Conservation (phyloP, 2,329 filamentous ascomycete species). For the Pseudogymnoascus sp. region DNA sequence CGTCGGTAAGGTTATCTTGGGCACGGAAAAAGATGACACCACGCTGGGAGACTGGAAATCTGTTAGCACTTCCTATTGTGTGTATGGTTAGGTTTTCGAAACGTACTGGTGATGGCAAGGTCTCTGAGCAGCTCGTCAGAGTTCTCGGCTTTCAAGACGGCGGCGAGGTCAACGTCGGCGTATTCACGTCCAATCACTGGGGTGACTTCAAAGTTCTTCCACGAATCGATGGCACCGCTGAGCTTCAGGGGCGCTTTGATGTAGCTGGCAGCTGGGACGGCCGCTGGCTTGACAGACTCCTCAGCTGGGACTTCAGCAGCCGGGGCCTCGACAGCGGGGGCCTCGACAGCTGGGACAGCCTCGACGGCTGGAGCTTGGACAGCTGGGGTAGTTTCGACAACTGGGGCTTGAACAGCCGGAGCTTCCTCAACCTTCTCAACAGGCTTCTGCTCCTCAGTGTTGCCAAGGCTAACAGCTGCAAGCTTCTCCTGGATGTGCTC, state of each 20-base stretch:
- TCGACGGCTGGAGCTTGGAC: background rate
- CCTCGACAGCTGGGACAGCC: background rate
- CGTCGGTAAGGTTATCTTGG: conserved; percentile 52
- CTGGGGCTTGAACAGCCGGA: conserved; percentile 18
- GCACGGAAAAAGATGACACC: conserved; percentile 64
- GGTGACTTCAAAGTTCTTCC: conserved; percentile 33
- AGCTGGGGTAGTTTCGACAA: background rate
- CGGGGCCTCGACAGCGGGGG: background rate
- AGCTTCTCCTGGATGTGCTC: conserved; percentile 23
- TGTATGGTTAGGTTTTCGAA: background rate
- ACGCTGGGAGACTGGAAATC: conserved; percentile 50
- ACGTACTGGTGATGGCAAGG: conserved; percentile 39
- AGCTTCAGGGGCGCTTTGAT: conserved; percentile 24
- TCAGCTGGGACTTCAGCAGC: background rate
- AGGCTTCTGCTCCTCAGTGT: conserved; percentile 10
- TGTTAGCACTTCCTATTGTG: conserved; percentile 6
- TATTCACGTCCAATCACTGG: conserved; percentile 41
- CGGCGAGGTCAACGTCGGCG: conserved; percentile 33
- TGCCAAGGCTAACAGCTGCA: conserved; percentile 13
- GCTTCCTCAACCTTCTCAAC: conserved; percentile 10
- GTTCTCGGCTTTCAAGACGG: conserved; percentile 40
- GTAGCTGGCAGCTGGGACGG: conserved; percentile 7
- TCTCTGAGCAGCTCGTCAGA: conserved; percentile 41
- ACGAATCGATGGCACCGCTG: conserved; percentile 23
- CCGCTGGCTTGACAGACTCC: background rate